Evolutionary conservation across 2,329 filamentous ascomycete species (phyloP).

Genomic region (Neonectria magnoliae): DNA sequence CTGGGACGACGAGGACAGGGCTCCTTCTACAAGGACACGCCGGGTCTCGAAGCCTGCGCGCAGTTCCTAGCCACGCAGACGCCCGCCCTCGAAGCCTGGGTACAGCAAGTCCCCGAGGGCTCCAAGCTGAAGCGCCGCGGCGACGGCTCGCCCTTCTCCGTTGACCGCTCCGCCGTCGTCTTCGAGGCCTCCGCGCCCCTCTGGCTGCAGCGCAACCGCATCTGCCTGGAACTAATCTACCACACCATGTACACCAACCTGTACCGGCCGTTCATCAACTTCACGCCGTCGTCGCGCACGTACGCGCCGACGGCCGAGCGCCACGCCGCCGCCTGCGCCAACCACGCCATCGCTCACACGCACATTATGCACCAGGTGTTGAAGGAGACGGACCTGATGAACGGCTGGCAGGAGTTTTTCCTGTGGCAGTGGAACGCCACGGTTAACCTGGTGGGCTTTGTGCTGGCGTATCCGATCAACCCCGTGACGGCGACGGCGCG

Average conservation of each 20-base stretch:
- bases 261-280: constrained; percentile 53
- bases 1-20: constrained; percentile 11
- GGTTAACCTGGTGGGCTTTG: constrained; percentile 47
- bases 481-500: constrained; percentile 36
- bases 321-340: constrained; percentile 30
- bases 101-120: constrained; percentile 45
- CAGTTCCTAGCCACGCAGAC: constrained; percentile 34
- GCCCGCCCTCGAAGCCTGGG: constrained; percentile 43
- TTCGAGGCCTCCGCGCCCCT: constrained; percentile 46
- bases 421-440: constrained; percentile 45
- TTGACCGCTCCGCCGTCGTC: constrained; percentile 41
- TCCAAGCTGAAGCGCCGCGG: constrained; percentile 49
- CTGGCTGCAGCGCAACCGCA: constrained; percentile 52
- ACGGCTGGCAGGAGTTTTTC: constrained; percentile 43
- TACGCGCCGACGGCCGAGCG: constrained; percentile 31
- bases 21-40: constrained; percentile 28
- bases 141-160: constrained; percentile 46
- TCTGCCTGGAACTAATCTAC: constrained; percentile 54
- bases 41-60: constrained; percentile 31
- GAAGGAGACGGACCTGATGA: constrained; percentile 38
- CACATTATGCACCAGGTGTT: constrained; percentile 40
- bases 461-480: constrained; percentile 45
- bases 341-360: constrained; percentile 40
- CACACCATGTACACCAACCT: constrained; percentile 51
- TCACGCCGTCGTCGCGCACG: constrained; percentile 29